Base-by-base conservation (phyloP, 495 filamentous ascomycete genomes). In the Chaetomium fimeti region DNA sequence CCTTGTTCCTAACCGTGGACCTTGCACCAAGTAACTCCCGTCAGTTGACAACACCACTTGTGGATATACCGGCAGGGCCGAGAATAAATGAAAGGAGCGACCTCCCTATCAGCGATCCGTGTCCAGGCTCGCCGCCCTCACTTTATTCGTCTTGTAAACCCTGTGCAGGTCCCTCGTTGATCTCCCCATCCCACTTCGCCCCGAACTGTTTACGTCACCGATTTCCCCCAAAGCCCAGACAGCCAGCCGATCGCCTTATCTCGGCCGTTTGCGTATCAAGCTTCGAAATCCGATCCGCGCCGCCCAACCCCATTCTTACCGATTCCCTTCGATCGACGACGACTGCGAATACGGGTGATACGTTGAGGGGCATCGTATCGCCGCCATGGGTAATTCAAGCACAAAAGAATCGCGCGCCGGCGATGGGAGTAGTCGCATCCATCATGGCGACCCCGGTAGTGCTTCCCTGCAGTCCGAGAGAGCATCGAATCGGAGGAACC, bases 381-480 rank as follows among this genome's bases (percentile, higher is more conserved):
- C 8, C 5, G 48, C 51, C 58, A 75, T 75, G 73, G 73, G 73
- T 29, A 75, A 75, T 49, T 25, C 66, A 43, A 75, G 64, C 60
- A 74, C 73, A 49, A 74, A 70, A 43, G 73, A 75, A 60, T 70
- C 73, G 29, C 72, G 73, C 51, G 57, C 59, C 28, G 68, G 69
- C 29, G 72, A 74, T 65, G 64, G 45, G 28, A 25, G 61, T 60
- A 67, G 69, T 28, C 73, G 72, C 53, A 18, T 48, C 52, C 70
- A 72, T 18, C 68, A 68, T 61, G n/a, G 59, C n/a, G 51, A 49
- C 20, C n/a, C 53, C 32, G 24, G 65, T n/a, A 62, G 57, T 24
- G 54, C 63, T 15, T 66, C 73, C n/a, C 24, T 66, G 54, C 61
- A 62, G 5, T 51, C 69, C 42, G 71, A 73, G 3, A 61, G 73